These are phyloP conservation scores for Elongisporangium anandrum DNA, from an alignment of 352 stramenopile genomes.

Conservation along the genomic window DNA sequence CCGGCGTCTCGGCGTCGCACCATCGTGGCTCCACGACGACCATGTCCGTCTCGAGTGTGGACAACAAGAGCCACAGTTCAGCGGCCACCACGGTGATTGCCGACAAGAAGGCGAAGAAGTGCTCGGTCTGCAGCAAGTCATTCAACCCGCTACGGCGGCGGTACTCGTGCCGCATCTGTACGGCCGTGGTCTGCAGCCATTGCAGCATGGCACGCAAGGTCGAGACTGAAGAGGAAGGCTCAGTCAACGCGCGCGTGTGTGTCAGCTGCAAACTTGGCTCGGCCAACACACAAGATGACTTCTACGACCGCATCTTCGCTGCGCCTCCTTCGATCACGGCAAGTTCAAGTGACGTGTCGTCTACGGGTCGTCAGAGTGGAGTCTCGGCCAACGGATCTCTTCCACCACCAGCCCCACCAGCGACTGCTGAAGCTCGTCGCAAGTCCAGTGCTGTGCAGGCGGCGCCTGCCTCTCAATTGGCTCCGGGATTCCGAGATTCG, in stretches of 20 bases:
- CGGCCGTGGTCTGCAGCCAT: conserved; percentile 55
- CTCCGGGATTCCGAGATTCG: conserved; percentile 28
- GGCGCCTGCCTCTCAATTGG: conserved; percentile 12
- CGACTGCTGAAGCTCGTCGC: conserved; percentile 15
- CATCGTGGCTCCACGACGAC: conserved; percentile 18
- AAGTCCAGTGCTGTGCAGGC: conserved; percentile 3
- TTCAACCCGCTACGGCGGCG: conserved; percentile 77
- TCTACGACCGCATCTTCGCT: conserved; percentile 54
- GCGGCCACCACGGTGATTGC: background rate
- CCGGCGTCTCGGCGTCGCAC: conserved; percentile 7
- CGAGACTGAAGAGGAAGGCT: conserved; percentile 24
- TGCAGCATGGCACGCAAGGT: conserved; percentile 60
- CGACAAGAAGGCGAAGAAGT: conserved; percentile 68
- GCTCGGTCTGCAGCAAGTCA: conserved; percentile 70
- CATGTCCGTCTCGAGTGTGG: conserved; percentile 6
- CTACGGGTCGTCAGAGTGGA: background rate
- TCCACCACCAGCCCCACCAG: background rate
- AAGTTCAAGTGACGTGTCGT: conserved; percentile 16
- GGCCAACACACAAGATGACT: conserved; percentile 42
- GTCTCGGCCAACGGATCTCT: background rate
- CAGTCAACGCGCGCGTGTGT: conserved; percentile 50
- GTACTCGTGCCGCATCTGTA: conserved; percentile 68
- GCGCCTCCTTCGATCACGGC: conserved; percentile 17
- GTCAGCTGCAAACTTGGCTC: conserved; percentile 76
- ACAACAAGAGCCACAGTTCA: conserved; percentile 6